These are phyloP conservation scores for Ceratobasidium sp. DNA, from an alignment of 1,284 basidiomycete species.

Conservation along the genomic window DNA sequence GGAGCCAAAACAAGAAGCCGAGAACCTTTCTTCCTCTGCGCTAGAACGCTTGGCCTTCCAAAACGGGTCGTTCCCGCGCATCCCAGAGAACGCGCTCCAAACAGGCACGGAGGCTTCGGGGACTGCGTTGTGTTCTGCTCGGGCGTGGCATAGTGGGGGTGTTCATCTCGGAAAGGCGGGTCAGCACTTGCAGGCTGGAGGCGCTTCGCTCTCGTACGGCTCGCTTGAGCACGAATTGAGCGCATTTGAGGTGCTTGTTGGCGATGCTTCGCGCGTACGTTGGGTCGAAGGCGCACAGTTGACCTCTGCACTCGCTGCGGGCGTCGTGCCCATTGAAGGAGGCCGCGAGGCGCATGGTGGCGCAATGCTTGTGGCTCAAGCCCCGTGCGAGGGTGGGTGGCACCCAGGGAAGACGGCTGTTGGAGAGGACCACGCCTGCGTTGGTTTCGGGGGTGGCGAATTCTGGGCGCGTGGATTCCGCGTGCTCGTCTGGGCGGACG, in stretches of 20 bases:
- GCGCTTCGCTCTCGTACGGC: conserved; percentile 55
- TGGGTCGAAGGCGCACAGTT: conserved; percentile 56
- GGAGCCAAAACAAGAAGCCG: conserved; percentile 34
- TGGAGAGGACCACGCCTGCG: conserved; percentile 56
- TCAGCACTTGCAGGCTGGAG: conserved; percentile 53
- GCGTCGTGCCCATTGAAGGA: conserved; percentile 54
- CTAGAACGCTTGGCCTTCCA: conserved; percentile 49
- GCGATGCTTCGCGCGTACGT: conserved; percentile 54
- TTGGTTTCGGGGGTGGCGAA: conserved; percentile 57
- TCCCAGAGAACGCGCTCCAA: conserved; percentile 56
- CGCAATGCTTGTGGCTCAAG: conserved; percentile 55
- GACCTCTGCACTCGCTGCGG: conserved; percentile 49
- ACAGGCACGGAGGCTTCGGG: conserved; percentile 56
- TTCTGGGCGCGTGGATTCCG: conserved; percentile 57
- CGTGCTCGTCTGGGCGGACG: conserved; percentile 51
- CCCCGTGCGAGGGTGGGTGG: conserved; percentile 54
- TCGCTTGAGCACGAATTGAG: conserved; percentile 55
- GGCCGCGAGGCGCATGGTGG: conserved; percentile 55
- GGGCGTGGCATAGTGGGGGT: conserved; percentile 56
- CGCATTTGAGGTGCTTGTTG: conserved; percentile 58
- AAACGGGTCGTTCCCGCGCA: conserved; percentile 48
- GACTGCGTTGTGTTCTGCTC: conserved; percentile 54
- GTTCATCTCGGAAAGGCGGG: conserved; percentile 58
- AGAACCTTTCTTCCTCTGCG: conserved; percentile 19
- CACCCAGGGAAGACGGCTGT: conserved; percentile 46